Base-by-base conservation (phyloP, 139 green algal genomes). In the Chlorella sp. region DNA sequence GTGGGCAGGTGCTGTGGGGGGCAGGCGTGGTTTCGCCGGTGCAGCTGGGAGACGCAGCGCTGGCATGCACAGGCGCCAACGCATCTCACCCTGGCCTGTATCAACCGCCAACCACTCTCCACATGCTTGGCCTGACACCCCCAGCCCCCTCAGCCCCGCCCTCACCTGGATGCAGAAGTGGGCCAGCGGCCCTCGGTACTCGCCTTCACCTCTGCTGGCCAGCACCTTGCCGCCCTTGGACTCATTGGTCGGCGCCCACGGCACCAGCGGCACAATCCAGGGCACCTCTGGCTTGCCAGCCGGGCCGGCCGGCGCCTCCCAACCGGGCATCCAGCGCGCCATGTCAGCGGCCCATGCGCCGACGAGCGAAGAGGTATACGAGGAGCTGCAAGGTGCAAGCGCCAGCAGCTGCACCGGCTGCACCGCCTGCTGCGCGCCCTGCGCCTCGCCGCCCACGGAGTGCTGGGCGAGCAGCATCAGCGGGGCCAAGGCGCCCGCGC, bases 91-190 rank as follows among this genome's bases (percentile, higher is more conserved):
- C n/a, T n/a, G n/a, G n/a, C n/a, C n/a, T n/a, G n/a, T n/a, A n/a
- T n/a, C n/a, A n/a, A n/a, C n/a, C n/a, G n/a, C n/a, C n/a, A n/a
- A n/a, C n/a, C n/a, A n/a, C n/a, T n/a, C n/a, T n/a, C n/a, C n/a
- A n/a, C n/a, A n/a, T n/a, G n/a, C n/a, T n/a, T n/a, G n/a, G n/a
- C n/a, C n/a, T n/a, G n/a, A n/a, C n/a, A 24, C 51, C 51, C 16
- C 51, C 51, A 20, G 22, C 51, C 51, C 14, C 16, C 51, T 16
- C 51, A n/a, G 9, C 51, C 51, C 51, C 8, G 46, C 51, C n/a
- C 72, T 30, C 76, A 70, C 76, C 76, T 82, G 76, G 24, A 82
- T 70, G 76, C 76, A 82, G 34, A 82, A 40, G 76, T 82, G 76
- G 8, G 30, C 20, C 76, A 82, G 36, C 32, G n/a, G 51, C 8